Conservation (phyloP, 2,329 filamentous ascomycete species). For the Colletotrichum coccodes region DNA sequence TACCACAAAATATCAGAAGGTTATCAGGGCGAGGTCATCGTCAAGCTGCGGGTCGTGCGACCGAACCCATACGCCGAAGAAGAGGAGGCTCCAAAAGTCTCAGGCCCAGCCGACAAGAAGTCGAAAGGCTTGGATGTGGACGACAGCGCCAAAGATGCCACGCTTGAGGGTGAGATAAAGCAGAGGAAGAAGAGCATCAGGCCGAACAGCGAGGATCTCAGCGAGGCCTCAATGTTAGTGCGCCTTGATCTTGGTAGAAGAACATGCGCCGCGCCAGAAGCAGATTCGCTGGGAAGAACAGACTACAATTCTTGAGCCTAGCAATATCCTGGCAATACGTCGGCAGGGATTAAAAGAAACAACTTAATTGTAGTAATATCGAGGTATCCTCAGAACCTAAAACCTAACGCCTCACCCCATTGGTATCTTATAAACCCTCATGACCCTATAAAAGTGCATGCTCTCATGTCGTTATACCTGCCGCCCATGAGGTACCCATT, state of each 20-base stretch:
- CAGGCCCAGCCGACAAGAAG: conserved; percentile 38
- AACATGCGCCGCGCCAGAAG: background rate
- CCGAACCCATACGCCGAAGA: conserved; percentile 46
- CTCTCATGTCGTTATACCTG: background rate
- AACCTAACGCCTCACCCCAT: conserved; percentile 13
- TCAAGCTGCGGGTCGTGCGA: conserved; percentile 51
- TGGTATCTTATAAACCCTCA: background rate
- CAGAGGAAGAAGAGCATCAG: conserved; percentile 48
- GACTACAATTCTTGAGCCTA: background rate
- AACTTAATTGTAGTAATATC: background rate
- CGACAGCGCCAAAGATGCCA: conserved; percentile 57
- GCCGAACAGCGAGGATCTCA: conserved; percentile 22
- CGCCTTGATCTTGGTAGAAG: background rate
- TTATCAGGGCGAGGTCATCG: conserved; percentile 44
- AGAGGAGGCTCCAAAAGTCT: conserved; percentile 13
- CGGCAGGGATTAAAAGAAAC: background rate
- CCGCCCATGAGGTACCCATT: background rate
- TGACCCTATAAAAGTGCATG: background rate
- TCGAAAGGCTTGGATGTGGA: conserved; percentile 54
- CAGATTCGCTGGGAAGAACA: background rate
- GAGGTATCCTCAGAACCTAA: conserved; percentile 27
- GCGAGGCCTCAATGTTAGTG: background rate
- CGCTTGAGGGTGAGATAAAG: conserved; percentile 44
- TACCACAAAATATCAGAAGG: conserved; percentile 58
- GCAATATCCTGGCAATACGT: too few relatives aligned